Evolutionary conservation across 169 alveolate species (phyloP), one percentile per base, ranked within the genome.

Genomic region (Eimeria praecox): DNA sequence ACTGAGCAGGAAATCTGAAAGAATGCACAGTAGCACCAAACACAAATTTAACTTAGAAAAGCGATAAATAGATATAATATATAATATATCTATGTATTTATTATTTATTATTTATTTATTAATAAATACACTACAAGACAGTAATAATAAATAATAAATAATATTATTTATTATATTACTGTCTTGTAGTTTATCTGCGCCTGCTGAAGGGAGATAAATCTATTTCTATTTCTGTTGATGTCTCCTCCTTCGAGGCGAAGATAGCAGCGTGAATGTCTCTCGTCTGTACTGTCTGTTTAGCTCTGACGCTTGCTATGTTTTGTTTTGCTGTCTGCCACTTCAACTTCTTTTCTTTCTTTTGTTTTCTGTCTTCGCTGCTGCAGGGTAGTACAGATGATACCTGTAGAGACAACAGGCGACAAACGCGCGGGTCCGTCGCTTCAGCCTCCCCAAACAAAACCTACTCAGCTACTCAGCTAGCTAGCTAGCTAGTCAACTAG

Each of bases 311-410:
- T 4, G 30, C 14, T 69, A 0, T 35, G 49, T 69, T 69, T 69
- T 69, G 14, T 69, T n/a, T 16, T 73, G 18, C 6, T 73, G 4
- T 73, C 16, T 5, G 4, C 38, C 52, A 35, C 1, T 12, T 33
- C 38, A 8, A 73, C 10, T 35, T 2, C 83, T 6, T 73, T 12
- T 35, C 8, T 73, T 14, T 40, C 20, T 18, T 73, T 24, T 73
- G 33, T 35, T 73, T 14, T 35, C 3, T 33, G 12, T 4, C n/a
- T 73, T 83, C 56, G 40, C 30, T 16, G 71, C 10, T 83, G 77
- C 92, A 83, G 92, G 22, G 75, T 83, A 14, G 20, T 54, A 33
- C 92, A 83, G 14, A 83, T 83, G 92, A 40, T 52, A 5, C 92
- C 92, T 0, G 92, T 52, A 18, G 77, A 83, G 75, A 4, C 44